phyloP scores from a whole-genome alignment of 768 basidiomycete genomes.

The Agrocybe praecox region DNA sequence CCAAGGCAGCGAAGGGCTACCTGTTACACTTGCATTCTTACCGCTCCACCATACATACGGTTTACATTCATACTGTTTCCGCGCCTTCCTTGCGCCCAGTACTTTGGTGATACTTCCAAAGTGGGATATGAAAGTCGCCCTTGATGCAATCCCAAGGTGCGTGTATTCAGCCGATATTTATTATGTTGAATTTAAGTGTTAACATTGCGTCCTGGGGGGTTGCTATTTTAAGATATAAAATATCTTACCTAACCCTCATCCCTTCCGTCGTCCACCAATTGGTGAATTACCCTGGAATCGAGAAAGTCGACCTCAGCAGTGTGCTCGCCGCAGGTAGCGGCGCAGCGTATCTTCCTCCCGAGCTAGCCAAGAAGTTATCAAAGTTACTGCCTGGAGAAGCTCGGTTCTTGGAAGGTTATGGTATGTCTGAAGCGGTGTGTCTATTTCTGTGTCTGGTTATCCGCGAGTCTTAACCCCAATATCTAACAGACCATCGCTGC shows the following conservation, averaged over 20 bases:
- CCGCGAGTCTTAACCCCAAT: neutral
- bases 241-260: constrained; percentile 52
- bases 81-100: constrained; percentile 42
- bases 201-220: too few relatives aligned
- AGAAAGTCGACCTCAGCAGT: constrained; percentile 55
- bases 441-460: neutral
- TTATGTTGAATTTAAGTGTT: too few relatives aligned
- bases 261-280: constrained; percentile 71
- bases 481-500: constrained; percentile 55
- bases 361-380: constrained; percentile 46
- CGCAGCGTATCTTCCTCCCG: constrained; percentile 68
- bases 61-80: constrained; percentile 54
- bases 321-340: constrained; percentile 49
- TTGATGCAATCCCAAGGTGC: constrained; percentile 62
- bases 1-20: constrained; percentile 44
- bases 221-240: constrained; percentile 45
- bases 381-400: constrained; percentile 35
- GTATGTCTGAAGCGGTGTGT: constrained; percentile 70
- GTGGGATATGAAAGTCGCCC: constrained; percentile 57
- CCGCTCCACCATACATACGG: constrained; percentile 74
- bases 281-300: constrained; percentile 53
- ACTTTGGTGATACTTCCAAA: constrained; percentile 58
- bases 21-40: constrained; percentile 56
- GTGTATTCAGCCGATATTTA: too few relatives aligned
- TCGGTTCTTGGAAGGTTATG: constrained; percentile 57